Evolutionary conservation across 345 rosid genomes (phyloP).

Genomic region (Anacardium occidentale): DNA sequence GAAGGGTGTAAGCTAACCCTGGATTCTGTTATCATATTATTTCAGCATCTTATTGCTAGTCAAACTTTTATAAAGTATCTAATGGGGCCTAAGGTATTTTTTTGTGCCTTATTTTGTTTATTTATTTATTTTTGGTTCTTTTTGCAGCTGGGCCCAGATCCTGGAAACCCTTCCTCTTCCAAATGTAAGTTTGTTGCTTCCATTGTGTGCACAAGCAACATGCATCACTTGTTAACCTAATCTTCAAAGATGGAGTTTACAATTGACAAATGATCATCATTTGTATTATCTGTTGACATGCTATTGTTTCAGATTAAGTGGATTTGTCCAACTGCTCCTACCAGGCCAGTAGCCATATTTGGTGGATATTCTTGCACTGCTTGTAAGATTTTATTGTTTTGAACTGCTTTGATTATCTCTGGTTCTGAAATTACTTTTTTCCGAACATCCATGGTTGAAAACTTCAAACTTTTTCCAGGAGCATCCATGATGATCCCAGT

Average conservation of each 20-base stretch:
- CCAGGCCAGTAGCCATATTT: conserved; percentile 58
- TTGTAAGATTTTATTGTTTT: conserved; percentile 45
- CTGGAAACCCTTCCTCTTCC: conserved; percentile 68
- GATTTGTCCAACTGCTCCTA: conserved; percentile 89
- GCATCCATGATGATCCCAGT: neutral
- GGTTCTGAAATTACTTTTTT: neutral
- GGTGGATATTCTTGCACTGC: conserved; percentile 83
- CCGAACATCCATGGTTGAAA: neutral
- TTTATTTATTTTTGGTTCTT: conserved; percentile 22
- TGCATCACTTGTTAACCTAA: conserved; percentile 11
- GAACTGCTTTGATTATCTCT: neutral
- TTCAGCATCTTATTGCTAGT: conserved; percentile 15
- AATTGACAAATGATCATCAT: neutral
- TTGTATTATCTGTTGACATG: conserved; percentile 10
- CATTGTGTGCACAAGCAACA: conserved; percentile 8
- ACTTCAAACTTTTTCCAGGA: neutral
- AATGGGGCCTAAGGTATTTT: conserved; percentile 16
- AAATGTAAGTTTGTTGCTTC: conserved; percentile 46
- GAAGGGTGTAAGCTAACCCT: neutral
- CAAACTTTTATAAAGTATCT: neutral
- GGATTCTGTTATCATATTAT: conserved; percentile 12
- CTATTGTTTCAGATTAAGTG: conserved; percentile 57
- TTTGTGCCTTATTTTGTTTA: too few species aligned
- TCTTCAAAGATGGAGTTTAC: neutral
- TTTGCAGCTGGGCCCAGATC: conserved; percentile 69